These are phyloP conservation scores for Guyanaporus albipodus DNA, from an alignment of 768 basidiomycete genomes.

Conservation along the genomic window DNA sequence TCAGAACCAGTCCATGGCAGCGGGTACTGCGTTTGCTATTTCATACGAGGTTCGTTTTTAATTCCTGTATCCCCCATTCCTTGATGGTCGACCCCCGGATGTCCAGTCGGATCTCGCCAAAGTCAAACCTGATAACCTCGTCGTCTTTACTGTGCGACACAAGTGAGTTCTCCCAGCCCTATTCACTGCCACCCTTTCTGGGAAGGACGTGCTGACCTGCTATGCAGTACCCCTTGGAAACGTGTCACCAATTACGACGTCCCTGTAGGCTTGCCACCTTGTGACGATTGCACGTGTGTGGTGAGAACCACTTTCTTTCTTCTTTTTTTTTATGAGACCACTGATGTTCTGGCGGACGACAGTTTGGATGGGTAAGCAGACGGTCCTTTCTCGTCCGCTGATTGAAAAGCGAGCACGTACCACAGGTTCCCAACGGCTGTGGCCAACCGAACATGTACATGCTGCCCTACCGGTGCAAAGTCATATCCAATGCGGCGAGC, in stretches of 20 bases:
- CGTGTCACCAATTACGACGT: not conserved
- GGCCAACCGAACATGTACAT: constrained; percentile 10
- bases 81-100: not conserved
- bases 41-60: constrained; percentile 12
- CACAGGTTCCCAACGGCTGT: constrained; percentile 6
- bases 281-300: not conserved
- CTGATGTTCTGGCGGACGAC: not conserved
- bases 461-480: not conserved
- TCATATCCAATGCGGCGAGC: not conserved
- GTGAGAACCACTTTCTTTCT: constrained; percentile 6
- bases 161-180: constrained; percentile 2
- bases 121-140: not conserved
- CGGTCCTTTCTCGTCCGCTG: not conserved
- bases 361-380: constrained; percentile 11
- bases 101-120: not conserved
- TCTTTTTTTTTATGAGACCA: not conserved
- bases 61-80: not conserved
- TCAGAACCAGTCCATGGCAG: constrained; percentile 4
- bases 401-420: not conserved
- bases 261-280: constrained; percentile 3
- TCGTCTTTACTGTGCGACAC: not conserved
- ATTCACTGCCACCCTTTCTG: not conserved
- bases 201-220: not conserved
- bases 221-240: constrained; percentile 11
- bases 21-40: constrained; percentile 9